These are phyloP conservation scores for Phytophthora hybrid DNA, from an alignment of 352 stramenopile genomes.

Conservation along the genomic window DNA sequence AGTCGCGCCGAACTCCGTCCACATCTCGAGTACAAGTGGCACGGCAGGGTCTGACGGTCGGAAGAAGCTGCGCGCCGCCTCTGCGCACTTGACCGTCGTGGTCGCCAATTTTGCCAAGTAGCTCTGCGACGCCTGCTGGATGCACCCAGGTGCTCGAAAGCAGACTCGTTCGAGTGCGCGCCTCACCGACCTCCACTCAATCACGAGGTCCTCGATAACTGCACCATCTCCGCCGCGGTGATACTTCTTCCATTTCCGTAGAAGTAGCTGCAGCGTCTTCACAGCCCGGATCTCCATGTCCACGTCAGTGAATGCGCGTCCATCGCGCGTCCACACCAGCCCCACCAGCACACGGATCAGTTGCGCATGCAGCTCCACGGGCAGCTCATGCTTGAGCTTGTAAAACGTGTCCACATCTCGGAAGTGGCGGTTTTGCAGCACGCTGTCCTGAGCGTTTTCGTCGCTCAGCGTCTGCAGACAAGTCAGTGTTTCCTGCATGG, in stretches of 20 bases:
- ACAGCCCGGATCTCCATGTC: slow-evolving; percentile 61
- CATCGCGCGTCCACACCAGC: slow-evolving; percentile 59
- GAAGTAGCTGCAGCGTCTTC: slow-evolving; percentile 49
- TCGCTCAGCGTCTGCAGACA: slow-evolving; percentile 42
- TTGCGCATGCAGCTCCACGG: slow-evolving; percentile 44
- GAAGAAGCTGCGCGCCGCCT: slow-evolving; percentile 65
- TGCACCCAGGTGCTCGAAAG: slow-evolving; percentile 47
- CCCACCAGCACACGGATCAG: slow-evolving; percentile 58
- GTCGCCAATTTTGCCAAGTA: slow-evolving; percentile 49
- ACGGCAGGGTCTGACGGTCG: slow-evolving; percentile 26
- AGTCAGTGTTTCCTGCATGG: slow-evolving; percentile 47
- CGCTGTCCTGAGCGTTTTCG: not conserved
- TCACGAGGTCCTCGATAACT: slow-evolving; percentile 32
- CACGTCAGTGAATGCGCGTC: slow-evolving; percentile 53
- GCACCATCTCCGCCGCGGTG: slow-evolving; percentile 5
- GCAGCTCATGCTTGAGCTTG: slow-evolving; percentile 72
- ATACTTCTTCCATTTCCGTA: slow-evolving; percentile 66
- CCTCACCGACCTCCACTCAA: slow-evolving; percentile 61
- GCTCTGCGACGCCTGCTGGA: slow-evolving; percentile 50
- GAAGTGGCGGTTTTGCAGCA: slow-evolving; percentile 69
- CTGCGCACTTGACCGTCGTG: slow-evolving; percentile 56
- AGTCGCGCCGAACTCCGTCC: slow-evolving; percentile 47
- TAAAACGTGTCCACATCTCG: slow-evolving; percentile 64
- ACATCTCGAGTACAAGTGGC: slow-evolving; percentile 58
- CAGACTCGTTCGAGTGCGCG: slow-evolving; percentile 59